A percentile compares a stretch with the other conserved stretches of the same genome.
Conservation (phyloP, 495 filamentous ascomycete species). For the Lophium mytilinum region DNA sequence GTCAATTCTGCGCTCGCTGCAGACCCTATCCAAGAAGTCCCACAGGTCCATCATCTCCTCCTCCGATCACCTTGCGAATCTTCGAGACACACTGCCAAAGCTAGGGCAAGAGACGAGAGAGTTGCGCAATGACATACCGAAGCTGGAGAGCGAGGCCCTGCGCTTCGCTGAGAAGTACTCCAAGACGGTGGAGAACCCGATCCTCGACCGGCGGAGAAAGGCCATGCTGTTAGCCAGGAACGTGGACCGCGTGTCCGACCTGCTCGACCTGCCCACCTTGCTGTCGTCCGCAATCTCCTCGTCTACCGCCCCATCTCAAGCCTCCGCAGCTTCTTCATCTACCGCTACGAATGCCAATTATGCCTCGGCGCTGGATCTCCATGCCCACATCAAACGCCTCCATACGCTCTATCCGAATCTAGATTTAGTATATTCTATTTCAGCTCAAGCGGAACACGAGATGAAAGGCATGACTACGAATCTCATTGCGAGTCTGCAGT, state of each 20-base stretch:
- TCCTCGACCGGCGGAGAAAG: slow-evolving; percentile 68
- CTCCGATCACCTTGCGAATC: slow-evolving; percentile 62
- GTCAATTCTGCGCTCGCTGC: slow-evolving; percentile 74
- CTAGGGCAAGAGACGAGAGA: slow-evolving; percentile 55
- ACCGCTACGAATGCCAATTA: slow-evolving; percentile 62
- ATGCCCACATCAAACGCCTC: slow-evolving; percentile 87
- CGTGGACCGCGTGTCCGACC: slow-evolving; percentile 80
- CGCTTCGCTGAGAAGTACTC: slow-evolving; percentile 78
- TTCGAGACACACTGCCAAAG: slow-evolving; percentile 58
- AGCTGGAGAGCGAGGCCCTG: slow-evolving; percentile 68
- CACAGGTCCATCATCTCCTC: slow-evolving; percentile 79
- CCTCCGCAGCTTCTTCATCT: slow-evolving; percentile 31
- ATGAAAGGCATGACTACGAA: slow-evolving; percentile 86
- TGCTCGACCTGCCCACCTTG: slow-evolving; percentile 83
- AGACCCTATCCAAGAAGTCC: slow-evolving; percentile 85
- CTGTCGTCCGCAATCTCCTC: slow-evolving; percentile 68
- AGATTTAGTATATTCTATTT: slow-evolving; percentile 61
- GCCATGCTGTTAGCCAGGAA: slow-evolving; percentile 82
- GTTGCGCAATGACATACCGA: slow-evolving; percentile 64
- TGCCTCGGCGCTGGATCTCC: slow-evolving; percentile 81
- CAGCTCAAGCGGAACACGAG: slow-evolving; percentile 70
- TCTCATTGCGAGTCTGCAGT: slow-evolving; percentile 68
- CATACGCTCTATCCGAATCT: slow-evolving; percentile 76
- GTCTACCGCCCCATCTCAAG: slow-evolving; percentile 35
- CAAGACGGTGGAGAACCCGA: slow-evolving; percentile 60